Evolutionary conservation across 306 rosid genomes (phyloP), one percentile per base, ranked within the genome.

Genomic region (Castanea sativa): DNA sequence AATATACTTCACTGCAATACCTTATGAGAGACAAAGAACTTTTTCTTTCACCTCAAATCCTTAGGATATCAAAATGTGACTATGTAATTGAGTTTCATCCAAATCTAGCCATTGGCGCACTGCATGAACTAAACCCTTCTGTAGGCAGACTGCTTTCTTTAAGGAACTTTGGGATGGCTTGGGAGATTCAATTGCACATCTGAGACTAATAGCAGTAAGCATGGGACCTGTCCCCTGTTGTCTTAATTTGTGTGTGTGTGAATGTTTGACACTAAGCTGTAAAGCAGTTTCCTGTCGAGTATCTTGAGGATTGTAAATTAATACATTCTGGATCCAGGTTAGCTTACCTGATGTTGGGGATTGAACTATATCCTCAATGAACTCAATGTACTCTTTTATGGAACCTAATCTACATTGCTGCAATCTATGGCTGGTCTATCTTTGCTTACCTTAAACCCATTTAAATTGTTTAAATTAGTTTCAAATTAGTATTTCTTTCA

Each of bases 371-470:
- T 75, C 88, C 60, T 81, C 88, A 33, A 85, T 94, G 87, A 87
- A 85, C 60, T 81, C 88, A 33, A 85, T 94, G 87, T 88, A 85
- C 86, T 89, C 98, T 19, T 76, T 88, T 23, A 92, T 90, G 94
- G 85, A 90, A 78, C 86, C 91, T 4, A 84, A 80, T 80, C 87
- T 92, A 71, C 63, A 2, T 77, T 77, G 91, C 91, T 87, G 68
- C 81, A 94, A 90, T 83, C 77, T 94, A 79, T 94, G 98, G 97
- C 97, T 92, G 96, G 98, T 94, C 41, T 68, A 73, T 60, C 27
- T 57, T 52, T 67, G 45, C 30, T 71, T 64, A 55, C 27, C 55
- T 52, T 29, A 52, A 55, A 18, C 41, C 5, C 15, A 2, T 27
- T 67, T 51, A 6, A 61, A 49, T 45, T 55, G 25, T 76, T 75